Conservation (phyloP, 768 basidiomycete species). For the Hericium alpestre region DNA sequence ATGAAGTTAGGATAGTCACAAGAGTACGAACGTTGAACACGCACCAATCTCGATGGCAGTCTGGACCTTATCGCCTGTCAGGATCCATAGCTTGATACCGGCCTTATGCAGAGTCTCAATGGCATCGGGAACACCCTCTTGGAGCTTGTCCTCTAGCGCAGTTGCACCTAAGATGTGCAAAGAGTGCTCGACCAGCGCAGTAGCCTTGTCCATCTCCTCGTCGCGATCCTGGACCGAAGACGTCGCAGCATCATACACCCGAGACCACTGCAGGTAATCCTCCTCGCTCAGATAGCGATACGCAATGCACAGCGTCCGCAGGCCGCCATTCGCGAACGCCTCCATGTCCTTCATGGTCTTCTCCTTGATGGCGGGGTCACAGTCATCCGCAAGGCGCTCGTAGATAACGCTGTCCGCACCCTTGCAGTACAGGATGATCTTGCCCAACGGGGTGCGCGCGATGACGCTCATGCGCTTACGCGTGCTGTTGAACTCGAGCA, state of each 20-base stretch:
- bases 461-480: constrained; percentile 94
- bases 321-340: constrained; percentile 81
- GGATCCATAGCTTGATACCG: constrained; percentile 96
- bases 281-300: constrained; percentile 70
- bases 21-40: constrained; percentile 5
- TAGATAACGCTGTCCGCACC: constrained; percentile 97
- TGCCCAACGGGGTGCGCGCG: constrained; percentile 75
- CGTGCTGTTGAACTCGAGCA: constrained; percentile 89
- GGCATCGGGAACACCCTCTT: constrained; percentile 93
- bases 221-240: constrained; percentile 72
- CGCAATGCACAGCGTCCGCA: constrained; percentile 86
- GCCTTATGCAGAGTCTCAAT: constrained; percentile 86
- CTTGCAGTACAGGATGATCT: constrained; percentile 81
- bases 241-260: constrained; percentile 73
- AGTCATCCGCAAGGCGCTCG: constrained; percentile 66
- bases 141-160: constrained; percentile 92
- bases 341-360: constrained; percentile 85
- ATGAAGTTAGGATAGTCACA: neutral
- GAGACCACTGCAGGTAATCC: constrained; percentile 75
- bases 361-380: constrained; percentile 64
- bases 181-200: constrained; percentile 72
- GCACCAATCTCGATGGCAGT: constrained; percentile 93
- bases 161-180: constrained; percentile 87
- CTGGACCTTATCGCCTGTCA: constrained; percentile 97
- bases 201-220: constrained; percentile 84